A percentile compares a stretch with the other conserved stretches of the same genome.
Conservation (phyloP, 352 stramenopile genomes). For the Phytophthora fragariae region DNA sequence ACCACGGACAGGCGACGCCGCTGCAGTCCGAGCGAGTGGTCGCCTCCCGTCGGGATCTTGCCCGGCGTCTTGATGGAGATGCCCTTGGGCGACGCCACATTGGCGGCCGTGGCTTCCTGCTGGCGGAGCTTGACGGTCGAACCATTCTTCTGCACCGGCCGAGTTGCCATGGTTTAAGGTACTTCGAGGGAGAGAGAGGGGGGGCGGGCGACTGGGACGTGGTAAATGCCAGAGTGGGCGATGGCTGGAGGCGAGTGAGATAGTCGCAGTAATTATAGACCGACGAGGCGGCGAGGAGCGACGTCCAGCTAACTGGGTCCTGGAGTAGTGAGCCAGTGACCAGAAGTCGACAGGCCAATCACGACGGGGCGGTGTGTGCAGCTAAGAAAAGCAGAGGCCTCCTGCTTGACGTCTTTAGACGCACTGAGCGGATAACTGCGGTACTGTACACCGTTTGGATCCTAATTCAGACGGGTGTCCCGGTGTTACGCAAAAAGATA, state of each 20-base stretch:
- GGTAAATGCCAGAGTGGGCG: slow-evolving; percentile 42
- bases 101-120: slow-evolving; percentile 65
- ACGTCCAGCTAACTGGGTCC: too few species aligned
- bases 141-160: slow-evolving; percentile 50
- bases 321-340: slow-evolving; percentile 8
- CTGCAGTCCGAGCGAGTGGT: slow-evolving; percentile 71
- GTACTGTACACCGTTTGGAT: not conserved
- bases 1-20: slow-evolving; percentile 75
- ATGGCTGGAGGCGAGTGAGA: not conserved
- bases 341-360: slow-evolving; percentile 22
- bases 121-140: slow-evolving; percentile 67
- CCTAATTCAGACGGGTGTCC: too few species aligned
- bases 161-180: slow-evolving; percentile 46
- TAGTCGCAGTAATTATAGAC: slow-evolving; percentile 32
- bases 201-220: slow-evolving; percentile 7
- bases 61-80: slow-evolving; percentile 79
- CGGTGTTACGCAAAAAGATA: not conserved
- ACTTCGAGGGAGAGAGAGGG: not conserved
- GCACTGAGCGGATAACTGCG: not conserved
- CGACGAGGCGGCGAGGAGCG: not conserved
- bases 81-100: slow-evolving; percentile 83
- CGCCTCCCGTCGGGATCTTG: slow-evolving; percentile 48
- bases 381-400: slow-evolving; percentile 24
- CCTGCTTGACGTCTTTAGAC: not conserved
- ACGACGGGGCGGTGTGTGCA: not conserved